Evolutionary conservation across 306 rosid genomes (phyloP).

Genomic region (Cyamopsis tetragonoloba): DNA sequence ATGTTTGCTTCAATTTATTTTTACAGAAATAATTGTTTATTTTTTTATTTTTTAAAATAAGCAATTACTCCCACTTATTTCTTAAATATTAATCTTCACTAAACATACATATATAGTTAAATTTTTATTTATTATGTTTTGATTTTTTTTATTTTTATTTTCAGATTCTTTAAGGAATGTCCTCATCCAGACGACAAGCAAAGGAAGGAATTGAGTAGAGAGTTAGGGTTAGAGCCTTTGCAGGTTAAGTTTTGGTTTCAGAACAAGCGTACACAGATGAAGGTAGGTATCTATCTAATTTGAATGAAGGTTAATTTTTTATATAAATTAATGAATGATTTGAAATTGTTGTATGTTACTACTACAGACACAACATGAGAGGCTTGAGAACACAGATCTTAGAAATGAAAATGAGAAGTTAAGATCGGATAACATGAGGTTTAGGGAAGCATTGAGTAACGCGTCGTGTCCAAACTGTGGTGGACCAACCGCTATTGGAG

Average conservation of each 20-base stretch:
- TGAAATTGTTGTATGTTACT: too few relatives aligned
- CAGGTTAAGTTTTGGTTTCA: constrained; percentile 99
- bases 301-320: too few relatives aligned
- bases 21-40: too few relatives aligned
- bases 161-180: constrained; percentile 93
- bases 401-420: constrained; percentile 86
- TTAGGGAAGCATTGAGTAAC: constrained; percentile 88
- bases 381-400: constrained; percentile 81
- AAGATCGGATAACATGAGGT: constrained; percentile 81
- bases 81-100: too few relatives aligned
- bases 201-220: constrained; percentile 91
- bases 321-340: too few relatives aligned
- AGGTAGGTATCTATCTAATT: too few relatives aligned
- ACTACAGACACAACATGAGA: constrained; percentile 81
- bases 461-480: constrained; percentile 97
- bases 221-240: constrained; percentile 83
- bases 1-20: too few relatives aligned
- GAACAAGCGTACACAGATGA: constrained; percentile 98
- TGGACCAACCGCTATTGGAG: constrained; percentile 91
- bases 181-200: constrained; percentile 99
- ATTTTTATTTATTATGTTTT: background rate
- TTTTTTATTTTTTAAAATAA: background rate
- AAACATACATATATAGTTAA: too few relatives aligned
- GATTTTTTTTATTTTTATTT: background rate
- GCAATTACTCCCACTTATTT: too few relatives aligned